Evolutionary conservation across 805 yeast genomes (phyloP), one percentile per base, ranked within the genome.

Genomic region (Phaffomyces antillensis): DNA sequence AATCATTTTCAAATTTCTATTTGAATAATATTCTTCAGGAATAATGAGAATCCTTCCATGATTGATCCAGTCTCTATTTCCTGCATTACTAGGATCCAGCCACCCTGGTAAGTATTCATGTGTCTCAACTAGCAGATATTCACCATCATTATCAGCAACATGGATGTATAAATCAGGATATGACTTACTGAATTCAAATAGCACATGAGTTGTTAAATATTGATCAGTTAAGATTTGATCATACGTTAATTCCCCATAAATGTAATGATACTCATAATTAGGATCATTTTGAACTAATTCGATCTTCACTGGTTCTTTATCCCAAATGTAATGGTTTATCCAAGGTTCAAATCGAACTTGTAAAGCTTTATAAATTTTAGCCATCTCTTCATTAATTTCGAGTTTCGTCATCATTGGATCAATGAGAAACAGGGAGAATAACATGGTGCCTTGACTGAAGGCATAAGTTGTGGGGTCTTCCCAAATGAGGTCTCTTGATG

Each of bases 1-100:
- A 4, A 54, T 43, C 30, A 70, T 54, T 7, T 50, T 50, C 38
- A 77, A 52, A 20, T 69, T 67, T 39, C 67, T 56, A 16, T 60
- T 52, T 6, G 53, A 51, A 35, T 62, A 60, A 44, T 57, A 71
- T 5, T 61, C 59, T 16, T 61, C 55, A 2, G 79, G 78, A 9
- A 75, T 67, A 18, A 67, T 49, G 43, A 66, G 52, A 13, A 73
- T 54, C 18, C 60, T 51, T 4, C 73, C 72, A 37, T 66, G 57
- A 43, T 72, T 67, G 9, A 77, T 49, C 85, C 85, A 79, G 2
- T 73, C 58, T 45, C 86, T 61, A 54, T 79, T 77, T 15, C 61
- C 53, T 0, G 81, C 70, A 42, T 62, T 66, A 17, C 62, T 66
- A 2, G 78, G 78, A 7, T 62, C 65, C 10, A 75, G 52, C 74